A percentile compares a stretch with the other conserved stretches of the same genome.
These are phyloP conservation scores for Fomitopsis pinicola DNA, from an alignment of 1,284 basidiomycete species.

Conservation along the genomic window DNA sequence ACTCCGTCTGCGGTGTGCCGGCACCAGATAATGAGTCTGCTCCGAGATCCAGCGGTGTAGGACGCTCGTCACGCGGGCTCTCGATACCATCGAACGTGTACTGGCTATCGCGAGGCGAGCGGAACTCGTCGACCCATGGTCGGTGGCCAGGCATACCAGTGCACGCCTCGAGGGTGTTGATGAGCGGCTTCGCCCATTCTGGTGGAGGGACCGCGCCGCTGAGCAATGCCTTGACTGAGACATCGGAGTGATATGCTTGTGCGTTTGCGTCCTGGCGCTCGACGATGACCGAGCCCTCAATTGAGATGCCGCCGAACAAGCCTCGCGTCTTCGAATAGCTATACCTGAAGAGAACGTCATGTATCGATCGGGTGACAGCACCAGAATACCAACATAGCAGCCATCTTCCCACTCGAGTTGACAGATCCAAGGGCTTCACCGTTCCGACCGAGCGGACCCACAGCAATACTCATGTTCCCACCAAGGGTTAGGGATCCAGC, in stretches of 20 bases:
- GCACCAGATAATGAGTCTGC: slow-evolving; percentile 15
- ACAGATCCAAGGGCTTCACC: slow-evolving; percentile 90
- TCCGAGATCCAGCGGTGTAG: slow-evolving; percentile 4
- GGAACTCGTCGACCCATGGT: slow-evolving; percentile 62
- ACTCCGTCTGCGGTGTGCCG: slow-evolving; percentile 9
- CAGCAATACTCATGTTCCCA: slow-evolving; percentile 89
- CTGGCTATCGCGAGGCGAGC: slow-evolving; percentile 16
- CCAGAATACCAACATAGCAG: slow-evolving; percentile 69
- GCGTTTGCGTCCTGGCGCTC: slow-evolving; percentile 92
- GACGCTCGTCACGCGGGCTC: slow-evolving; percentile 34
- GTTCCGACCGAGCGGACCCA: slow-evolving; percentile 92
- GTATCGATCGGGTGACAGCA: not conserved
- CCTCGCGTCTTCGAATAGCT: slow-evolving; percentile 95
- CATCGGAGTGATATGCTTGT: slow-evolving; percentile 72
- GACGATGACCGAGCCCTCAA: slow-evolving; percentile 93
- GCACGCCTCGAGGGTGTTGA: slow-evolving; percentile 69
- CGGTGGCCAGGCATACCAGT: slow-evolving; percentile 68
- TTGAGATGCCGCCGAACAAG: slow-evolving; percentile 78
- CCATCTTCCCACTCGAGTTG: slow-evolving; percentile 83
- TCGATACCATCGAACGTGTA: slow-evolving; percentile 58
- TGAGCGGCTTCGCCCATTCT: slow-evolving; percentile 71
- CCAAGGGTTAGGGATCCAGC: slow-evolving; percentile 90
- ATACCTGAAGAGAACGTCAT: slow-evolving; percentile 50
- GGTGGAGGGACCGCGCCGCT: slow-evolving; percentile 74
- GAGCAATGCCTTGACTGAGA: slow-evolving; percentile 76